These are phyloP conservation scores for Haberlea rhodopensis DNA, from an alignment of 257 asterid species.

Conservation along the genomic window DNA sequence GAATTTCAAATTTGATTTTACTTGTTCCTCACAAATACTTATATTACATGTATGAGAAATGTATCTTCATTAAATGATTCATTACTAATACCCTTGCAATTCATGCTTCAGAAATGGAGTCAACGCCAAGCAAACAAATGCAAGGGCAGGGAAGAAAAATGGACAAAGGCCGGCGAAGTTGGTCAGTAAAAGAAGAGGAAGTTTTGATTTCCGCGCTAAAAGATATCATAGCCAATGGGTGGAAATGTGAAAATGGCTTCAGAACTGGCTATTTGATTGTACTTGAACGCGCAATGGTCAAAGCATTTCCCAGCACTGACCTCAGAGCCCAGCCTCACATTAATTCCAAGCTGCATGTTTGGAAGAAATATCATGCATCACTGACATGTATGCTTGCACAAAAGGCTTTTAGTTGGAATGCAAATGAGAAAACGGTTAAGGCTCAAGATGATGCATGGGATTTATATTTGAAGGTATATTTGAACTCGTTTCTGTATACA, in stretches of 20 bases:
- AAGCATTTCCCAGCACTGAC: slow-evolving; percentile 28
- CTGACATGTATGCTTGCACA: slow-evolving; percentile 29
- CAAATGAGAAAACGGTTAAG: slow-evolving; percentile 26
- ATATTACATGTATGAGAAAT: no score
- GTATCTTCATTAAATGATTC: no score
- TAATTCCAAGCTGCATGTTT: slow-evolving; percentile 35
- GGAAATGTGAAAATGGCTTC: slow-evolving; percentile 36
- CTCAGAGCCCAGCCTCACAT: slow-evolving; percentile 33
- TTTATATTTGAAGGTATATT: slow-evolving; percentile 27
- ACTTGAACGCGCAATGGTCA: slow-evolving; percentile 30
- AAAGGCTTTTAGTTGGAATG: slow-evolving; percentile 28
- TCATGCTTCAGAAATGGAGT: slow-evolving; percentile 23
- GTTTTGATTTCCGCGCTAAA: slow-evolving; percentile 29
- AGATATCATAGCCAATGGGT: slow-evolving; percentile 35
- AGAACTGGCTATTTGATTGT: slow-evolving; percentile 32
- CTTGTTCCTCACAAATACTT: no score
- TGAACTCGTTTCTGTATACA: background rate
- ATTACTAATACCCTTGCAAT: no score
- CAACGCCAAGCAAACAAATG: background rate
- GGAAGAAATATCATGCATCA: slow-evolving; percentile 32
- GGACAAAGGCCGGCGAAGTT: slow-evolving; percentile 32
- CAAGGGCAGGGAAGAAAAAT: slow-evolving; percentile 27
- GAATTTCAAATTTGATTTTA: no score
- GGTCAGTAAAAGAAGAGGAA: slow-evolving; percentile 34
- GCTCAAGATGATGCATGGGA: slow-evolving; percentile 37